Evolutionary conservation across 257 asterid genomes (phyloP).

Genomic region (Plantago elongata): DNA sequence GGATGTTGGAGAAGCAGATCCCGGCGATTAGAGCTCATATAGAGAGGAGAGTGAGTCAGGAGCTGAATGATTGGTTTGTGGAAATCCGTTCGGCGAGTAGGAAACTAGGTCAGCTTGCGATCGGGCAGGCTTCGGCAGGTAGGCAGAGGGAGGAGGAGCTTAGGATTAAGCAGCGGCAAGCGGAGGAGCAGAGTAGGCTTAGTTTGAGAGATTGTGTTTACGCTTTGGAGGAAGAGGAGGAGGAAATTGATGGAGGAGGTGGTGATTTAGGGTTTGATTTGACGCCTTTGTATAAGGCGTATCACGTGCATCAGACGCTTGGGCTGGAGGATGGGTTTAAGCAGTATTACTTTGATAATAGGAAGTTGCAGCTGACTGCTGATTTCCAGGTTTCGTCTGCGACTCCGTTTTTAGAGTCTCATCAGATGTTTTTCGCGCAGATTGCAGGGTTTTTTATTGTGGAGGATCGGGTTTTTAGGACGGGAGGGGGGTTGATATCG

Average conservation of each 20-base stretch:
- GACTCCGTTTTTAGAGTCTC: constrained; percentile 94
- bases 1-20: constrained; percentile 96
- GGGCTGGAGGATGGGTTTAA: constrained; percentile 79
- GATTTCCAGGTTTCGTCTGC: constrained; percentile 98
- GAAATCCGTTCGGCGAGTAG: constrained; percentile 85
- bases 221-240: constrained; percentile 85
- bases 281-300: constrained; percentile 79
- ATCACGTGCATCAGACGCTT: constrained; percentile 79
- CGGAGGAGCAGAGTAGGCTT: constrained; percentile 95
- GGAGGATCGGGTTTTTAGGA: constrained; percentile 87
- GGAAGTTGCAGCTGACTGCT: constrained; percentile 90
- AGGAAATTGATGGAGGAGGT: constrained; percentile 50
- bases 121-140: constrained; percentile 95
- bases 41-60: constrained; percentile 72
- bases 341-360: constrained; percentile 83
- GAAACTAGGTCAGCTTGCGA: constrained; percentile 89
- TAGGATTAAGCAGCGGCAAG: constrained; percentile 84
- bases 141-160: constrained; percentile 94
- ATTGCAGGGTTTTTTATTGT: constrained; percentile 95
- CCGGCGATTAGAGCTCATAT: constrained; percentile 72
- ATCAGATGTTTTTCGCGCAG: constrained; percentile 92
- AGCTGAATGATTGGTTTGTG: constrained; percentile 94
- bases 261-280: constrained; percentile 73
- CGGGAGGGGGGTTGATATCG: constrained; percentile 84
- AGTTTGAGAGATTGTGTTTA: constrained; percentile 80